Evolutionary conservation across 2,329 filamentous ascomycete species (phyloP), one percentile per base, ranked within the genome.

Genomic region (Epichloe glyceriae): DNA sequence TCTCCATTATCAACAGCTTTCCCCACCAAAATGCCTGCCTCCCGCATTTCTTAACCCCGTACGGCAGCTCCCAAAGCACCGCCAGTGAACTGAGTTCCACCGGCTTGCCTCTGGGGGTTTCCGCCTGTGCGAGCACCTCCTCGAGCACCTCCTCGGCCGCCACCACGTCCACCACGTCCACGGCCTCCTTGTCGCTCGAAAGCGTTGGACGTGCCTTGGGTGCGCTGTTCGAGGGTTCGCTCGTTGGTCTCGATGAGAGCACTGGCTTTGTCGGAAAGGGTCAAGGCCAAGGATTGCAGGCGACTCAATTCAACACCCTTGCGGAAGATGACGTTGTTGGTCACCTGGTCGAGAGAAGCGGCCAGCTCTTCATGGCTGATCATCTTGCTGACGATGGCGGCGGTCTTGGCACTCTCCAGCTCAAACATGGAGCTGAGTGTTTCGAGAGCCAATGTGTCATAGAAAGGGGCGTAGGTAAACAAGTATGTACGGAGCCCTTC

Each of bases 391-490:
- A 98, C 83, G 51, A 98, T 83, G 37, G 93, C 89, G n/a, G 86
- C 77, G 48, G 96, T 90, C 79, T 97, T 97, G 72, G 85, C 81
- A 60, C 85, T 75, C 52, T 90, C 80, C 22, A 98, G 83, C 71
- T 98, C 93, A 69, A 98, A 98, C 93, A 98, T 98, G 58, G 74
- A 76, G 55, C 88, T 85, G 54, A 98, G 79, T 22, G 90, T 94
- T 58, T 80, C 76, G 60, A 96, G 78, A 54, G 89, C 85, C 53
- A 98, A 82, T 20, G 93, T 97, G 73, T 98, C 93, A 75, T 98
- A 98, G 79, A 94, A 98, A 50, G 93, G 93, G 38, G 94, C 93
- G 70, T 98, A 98, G 51, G 93, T 98, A 79, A 98, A 98, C 61
- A 98, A 88, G 69, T 97, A 98, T 50, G 93, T 98, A 61, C 93